Evolutionary conservation across 768 basidiomycete species (phyloP), one percentile per base, ranked within the genome.

Genomic region (Crepidotus variabilis): DNA sequence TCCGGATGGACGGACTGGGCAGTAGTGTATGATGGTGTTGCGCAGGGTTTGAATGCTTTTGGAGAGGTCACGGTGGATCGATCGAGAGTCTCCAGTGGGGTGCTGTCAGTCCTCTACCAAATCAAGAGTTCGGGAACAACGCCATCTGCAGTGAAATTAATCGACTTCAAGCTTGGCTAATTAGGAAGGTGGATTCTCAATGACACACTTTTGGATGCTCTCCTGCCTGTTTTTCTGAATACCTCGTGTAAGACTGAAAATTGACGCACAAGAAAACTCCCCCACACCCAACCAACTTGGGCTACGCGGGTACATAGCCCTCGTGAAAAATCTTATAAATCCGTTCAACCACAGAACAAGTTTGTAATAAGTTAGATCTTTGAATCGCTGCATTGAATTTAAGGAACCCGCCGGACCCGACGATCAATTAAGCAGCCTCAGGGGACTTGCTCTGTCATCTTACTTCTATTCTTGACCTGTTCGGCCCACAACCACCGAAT

Each of bases 1-100:
- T 71, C 73, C 0, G 75, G 75, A 6, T 79, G 74, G 72, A 75
- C 75, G 0, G 77, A 79, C 53, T 78, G 78, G 78, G 74, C 76
- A 0, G 56, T 77, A 58, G 75, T 64, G 0, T 79, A 73, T 58
- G 73, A 79, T 59, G 77, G 78, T 9, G 65, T 67, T 14, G 68
- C 73, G 0, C 56, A 62, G 5, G 76, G 76, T 2, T 62, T 79
- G 47, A 71, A 75, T 55, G 78, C 68, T 1, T 79, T 78, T 62
- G 77, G 73, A n/a, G 77, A 78, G 62, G 69, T 79, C 2, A 78
- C 76, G 16, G 67, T 79, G 6, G 77, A 78, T 64, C 67, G 76
- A 24, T 69, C 74, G 22, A 66, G 77, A 46, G 60, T 75, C 20
- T 50, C 70, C 23, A 72, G 65, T 56, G 75, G 74, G 1, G 63